These are phyloP conservation scores for Lasiodiplodia sp. DNA, from an alignment of 2,329 filamentous ascomycete species.

Conservation along the genomic window DNA sequence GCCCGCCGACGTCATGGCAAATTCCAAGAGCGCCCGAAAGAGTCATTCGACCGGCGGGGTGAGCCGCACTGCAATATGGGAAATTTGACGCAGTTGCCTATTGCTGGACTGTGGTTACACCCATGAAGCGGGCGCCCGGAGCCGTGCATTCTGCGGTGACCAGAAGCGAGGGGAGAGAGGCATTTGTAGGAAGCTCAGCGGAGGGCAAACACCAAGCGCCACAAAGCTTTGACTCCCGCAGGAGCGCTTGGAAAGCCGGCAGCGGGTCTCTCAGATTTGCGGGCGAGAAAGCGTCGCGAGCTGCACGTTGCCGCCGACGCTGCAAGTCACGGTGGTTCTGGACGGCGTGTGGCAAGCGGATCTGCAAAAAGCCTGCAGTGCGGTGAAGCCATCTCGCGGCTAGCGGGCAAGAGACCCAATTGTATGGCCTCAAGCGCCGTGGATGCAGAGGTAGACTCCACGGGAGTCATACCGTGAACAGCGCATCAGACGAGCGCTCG, in stretches of 20 bases:
- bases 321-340: slow-evolving; percentile 27
- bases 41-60: slow-evolving; percentile 19
- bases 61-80: slow-evolving; percentile 4
- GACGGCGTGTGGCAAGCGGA: slow-evolving; percentile 26
- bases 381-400: slow-evolving; percentile 25
- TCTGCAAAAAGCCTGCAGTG: slow-evolving; percentile 15
- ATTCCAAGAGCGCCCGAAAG: slow-evolving; percentile 24
- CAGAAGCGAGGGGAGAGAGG: slow-evolving; percentile 4
- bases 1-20: slow-evolving; percentile 18
- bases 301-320: slow-evolving; percentile 21
- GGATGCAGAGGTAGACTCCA: slow-evolving; percentile 20
- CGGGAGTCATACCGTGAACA: slow-evolving; percentile 28
- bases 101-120: background rate
- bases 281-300: slow-evolving; percentile 2
- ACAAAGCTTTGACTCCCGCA: slow-evolving; percentile 28
- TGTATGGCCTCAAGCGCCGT: slow-evolving; percentile 11
- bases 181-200: slow-evolving; percentile 17
- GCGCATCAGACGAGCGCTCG: slow-evolving; percentile 29
- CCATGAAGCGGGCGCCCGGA: background rate
- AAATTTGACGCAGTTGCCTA: slow-evolving; percentile 16
- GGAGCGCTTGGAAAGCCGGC: background rate
- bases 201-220: slow-evolving; percentile 26
- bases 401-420: slow-evolving; percentile 27
- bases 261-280: background rate
- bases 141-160: background rate